Conservation (phyloP, 306 rosid genomes). For the Rosa chinensis region DNA sequence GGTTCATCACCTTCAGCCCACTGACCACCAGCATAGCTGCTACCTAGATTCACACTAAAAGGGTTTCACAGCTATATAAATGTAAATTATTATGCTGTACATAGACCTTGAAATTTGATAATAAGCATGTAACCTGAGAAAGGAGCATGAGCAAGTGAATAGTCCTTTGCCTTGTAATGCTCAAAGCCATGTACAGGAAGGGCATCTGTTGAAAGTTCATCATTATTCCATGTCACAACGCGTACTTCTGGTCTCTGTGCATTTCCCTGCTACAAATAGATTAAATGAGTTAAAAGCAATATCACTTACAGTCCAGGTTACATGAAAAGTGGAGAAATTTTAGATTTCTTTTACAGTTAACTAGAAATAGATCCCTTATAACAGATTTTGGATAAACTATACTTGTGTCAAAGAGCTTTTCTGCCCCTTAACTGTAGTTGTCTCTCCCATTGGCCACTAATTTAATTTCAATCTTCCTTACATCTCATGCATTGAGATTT, state of each 20-base stretch:
- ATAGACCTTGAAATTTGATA: slow-evolving; percentile 30
- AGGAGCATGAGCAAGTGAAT: slow-evolving; percentile 98
- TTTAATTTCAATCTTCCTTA: neutral
- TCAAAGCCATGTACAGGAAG: slow-evolving; percentile 94
- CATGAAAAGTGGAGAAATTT: neutral
- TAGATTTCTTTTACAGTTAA: neutral
- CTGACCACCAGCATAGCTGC: slow-evolving; percentile 99
- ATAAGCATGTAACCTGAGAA: slow-evolving; percentile 77
- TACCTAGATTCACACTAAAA: slow-evolving; percentile 66
- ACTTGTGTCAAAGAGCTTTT: neutral
- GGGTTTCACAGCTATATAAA: slow-evolving; percentile 28
- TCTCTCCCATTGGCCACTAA: neutral
- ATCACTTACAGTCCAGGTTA: neutral
- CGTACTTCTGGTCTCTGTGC: slow-evolving; percentile 98
- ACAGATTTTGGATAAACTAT: neutral
- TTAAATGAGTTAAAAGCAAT: slow-evolving; percentile 33
- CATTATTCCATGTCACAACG: slow-evolving; percentile 84
- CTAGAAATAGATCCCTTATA: neutral
- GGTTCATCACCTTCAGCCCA: slow-evolving; percentile 99
- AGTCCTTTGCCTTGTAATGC: slow-evolving; percentile 97
- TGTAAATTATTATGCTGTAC: slow-evolving; percentile 26
- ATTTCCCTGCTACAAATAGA: slow-evolving; percentile 72
- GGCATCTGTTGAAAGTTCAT: slow-evolving; percentile 95
- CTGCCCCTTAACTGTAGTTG: neutral
- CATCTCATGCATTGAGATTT: neutral